These are phyloP conservation scores for Cyberlindnera samutprakarnensis DNA, from an alignment of 805 yeast genomes.

Conservation along the genomic window DNA sequence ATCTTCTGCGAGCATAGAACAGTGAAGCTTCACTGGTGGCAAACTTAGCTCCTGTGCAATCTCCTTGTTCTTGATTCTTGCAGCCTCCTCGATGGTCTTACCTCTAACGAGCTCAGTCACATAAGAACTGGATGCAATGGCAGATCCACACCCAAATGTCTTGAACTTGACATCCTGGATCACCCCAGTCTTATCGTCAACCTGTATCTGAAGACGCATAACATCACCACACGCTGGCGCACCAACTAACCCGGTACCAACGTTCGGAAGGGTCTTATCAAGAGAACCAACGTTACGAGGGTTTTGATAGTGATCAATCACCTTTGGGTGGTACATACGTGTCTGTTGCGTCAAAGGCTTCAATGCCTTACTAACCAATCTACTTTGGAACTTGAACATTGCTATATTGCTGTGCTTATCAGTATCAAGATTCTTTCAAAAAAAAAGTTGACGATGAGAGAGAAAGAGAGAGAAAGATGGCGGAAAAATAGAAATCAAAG, in stretches of 20 bases:
- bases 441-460: too few relatives aligned
- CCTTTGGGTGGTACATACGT: conserved; percentile 78
- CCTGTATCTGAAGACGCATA: conserved; percentile 94
- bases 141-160: conserved; percentile 99
- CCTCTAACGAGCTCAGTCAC: conserved; percentile 96
- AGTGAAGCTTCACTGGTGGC: conserved; percentile 96
- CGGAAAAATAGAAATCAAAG: too few relatives aligned
- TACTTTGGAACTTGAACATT: conserved; percentile 18
- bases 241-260: conserved; percentile 96
- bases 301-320: conserved; percentile 91
- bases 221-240: conserved; percentile 99
- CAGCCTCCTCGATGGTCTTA: conserved; percentile 88
- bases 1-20: conserved; percentile 98
- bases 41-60: conserved; percentile 91
- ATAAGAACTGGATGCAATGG: conserved; percentile 92
- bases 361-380: conserved; percentile 11
- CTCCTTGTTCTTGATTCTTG: conserved; percentile 83
- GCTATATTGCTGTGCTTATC: too few relatives aligned
- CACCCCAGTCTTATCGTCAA: conserved; percentile 81
- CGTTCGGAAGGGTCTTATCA: conserved; percentile 66
- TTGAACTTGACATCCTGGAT: conserved; percentile 95
- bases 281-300: conserved; percentile 96
- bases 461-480: too few relatives aligned
- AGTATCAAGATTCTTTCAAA: too few relatives aligned
- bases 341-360: conserved; percentile 20